Conservation (phyloP, 306 rosid genomes). For the Citrullus colocynthis region DNA sequence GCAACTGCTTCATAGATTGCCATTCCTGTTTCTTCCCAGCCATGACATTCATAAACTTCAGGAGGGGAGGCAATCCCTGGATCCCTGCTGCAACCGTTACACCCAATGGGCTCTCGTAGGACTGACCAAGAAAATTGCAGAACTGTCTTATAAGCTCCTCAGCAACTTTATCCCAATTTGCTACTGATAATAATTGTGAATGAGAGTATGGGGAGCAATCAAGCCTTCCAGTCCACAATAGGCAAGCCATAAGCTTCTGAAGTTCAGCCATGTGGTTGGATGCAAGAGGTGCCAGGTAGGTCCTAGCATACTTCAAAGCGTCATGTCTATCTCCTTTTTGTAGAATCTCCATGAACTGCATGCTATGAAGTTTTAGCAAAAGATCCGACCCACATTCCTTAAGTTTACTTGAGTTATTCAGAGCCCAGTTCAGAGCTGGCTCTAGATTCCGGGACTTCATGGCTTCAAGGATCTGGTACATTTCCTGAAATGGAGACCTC, state of each 20-base stretch:
- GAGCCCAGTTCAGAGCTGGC: constrained; percentile 85
- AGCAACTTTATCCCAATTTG: constrained; percentile 57
- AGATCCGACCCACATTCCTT: constrained; percentile 55
- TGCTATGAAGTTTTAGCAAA: constrained; percentile 57
- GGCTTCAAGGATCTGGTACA: constrained; percentile 71
- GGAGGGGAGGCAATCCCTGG: constrained; percentile 62
- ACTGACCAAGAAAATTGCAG: constrained; percentile 71
- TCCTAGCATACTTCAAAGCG: constrained; percentile 61
- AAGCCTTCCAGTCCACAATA: constrained; percentile 74
- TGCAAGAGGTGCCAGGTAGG: constrained; percentile 49
- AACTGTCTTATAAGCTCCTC: constrained; percentile 75
- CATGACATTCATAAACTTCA: constrained; percentile 78
- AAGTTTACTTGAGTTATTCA: constrained; percentile 44
- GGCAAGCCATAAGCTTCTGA: constrained; percentile 69
- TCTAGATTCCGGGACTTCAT: constrained; percentile 47
- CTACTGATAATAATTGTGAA: constrained; percentile 33
- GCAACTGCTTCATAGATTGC: constrained; percentile 72
- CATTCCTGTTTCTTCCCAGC: constrained; percentile 85
- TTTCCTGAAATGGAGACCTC: constrained; percentile 65
- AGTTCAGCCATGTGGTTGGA: constrained; percentile 41
- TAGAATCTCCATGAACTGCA: constrained; percentile 54
- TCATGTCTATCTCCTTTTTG: constrained; percentile 46
- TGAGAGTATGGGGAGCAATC: constrained; percentile 59
- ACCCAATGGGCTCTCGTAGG: constrained; percentile 71
- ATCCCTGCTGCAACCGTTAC: constrained; percentile 70